Conservation (phyloP, 2,329 filamentous ascomycete genomes). For the Epichloe sylvatica region DNA sequence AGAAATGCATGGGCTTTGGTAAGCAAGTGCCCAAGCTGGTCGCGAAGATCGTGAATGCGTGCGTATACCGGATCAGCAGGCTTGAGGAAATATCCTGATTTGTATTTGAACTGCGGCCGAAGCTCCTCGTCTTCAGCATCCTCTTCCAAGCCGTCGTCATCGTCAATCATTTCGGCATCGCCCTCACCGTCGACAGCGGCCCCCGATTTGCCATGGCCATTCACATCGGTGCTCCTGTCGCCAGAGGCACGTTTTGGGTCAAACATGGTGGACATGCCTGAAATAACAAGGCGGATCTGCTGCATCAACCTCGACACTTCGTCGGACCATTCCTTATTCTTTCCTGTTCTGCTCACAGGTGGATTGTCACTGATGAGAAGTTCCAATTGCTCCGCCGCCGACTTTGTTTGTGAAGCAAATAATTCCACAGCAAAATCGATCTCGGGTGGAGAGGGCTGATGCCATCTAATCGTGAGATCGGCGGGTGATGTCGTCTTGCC, state of each 20-base stretch:
- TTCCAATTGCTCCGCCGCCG: constrained; percentile 59
- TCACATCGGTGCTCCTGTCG: constrained; percentile 35
- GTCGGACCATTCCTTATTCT: constrained; percentile 97
- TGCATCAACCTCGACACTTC: constrained; percentile 85
- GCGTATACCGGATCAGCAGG: constrained; percentile 44
- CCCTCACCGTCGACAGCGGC: constrained; percentile 41
- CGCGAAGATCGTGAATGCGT: constrained; percentile 66
- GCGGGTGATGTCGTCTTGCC: constrained; percentile 60
- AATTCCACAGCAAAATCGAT: constrained; percentile 79
- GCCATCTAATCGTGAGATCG: constrained; percentile 79
- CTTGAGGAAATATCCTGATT: constrained; percentile 69
- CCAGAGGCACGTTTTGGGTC: constrained; percentile 58
- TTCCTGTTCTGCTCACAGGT: constrained; percentile 77
- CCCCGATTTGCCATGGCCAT: constrained; percentile 8
- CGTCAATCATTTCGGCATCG: constrained; percentile 31
- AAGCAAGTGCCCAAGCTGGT: constrained; percentile 64
- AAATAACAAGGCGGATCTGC: constrained; percentile 75
- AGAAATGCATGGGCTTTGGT: constrained; percentile 79
- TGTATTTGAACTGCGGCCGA: constrained; percentile 75
- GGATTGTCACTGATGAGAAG: constrained; percentile 70
- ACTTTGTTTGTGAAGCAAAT: constrained; percentile 70
- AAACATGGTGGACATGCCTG: constrained; percentile 80
- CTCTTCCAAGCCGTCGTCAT: constrained; percentile 42
- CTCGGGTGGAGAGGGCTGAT: constrained; percentile 66
- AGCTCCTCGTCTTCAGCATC: constrained; percentile 68